phyloP scores from a whole-genome alignment of 2,329 filamentous ascomycete species.

The Onygenales sp. region DNA sequence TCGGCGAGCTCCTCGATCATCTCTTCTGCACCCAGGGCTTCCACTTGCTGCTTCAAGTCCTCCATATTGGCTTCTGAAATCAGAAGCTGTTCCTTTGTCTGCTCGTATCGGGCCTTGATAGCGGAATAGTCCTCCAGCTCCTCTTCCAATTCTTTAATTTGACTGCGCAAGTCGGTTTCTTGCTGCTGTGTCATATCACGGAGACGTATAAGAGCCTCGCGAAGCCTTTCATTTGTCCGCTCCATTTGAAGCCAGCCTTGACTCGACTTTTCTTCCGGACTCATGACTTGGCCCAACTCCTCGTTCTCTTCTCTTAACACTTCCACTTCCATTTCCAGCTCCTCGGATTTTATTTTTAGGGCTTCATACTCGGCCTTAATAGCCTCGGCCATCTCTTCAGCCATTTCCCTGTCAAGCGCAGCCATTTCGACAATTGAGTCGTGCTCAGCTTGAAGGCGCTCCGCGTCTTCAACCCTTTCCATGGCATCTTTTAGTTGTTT shows the following conservation, averaged over 20 bases:
- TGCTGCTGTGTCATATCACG: constrained; percentile 81
- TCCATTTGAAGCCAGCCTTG: constrained; percentile 89
- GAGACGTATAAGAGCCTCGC: constrained; percentile 73
- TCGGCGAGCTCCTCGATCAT: constrained; percentile 90
- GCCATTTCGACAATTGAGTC: constrained; percentile 79
- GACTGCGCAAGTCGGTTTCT: constrained; percentile 66
- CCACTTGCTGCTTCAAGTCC: constrained; percentile 82
- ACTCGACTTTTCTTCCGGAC: constrained; percentile 75
- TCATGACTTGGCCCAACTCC: constrained; percentile 75
- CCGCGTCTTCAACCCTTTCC: constrained; percentile 57
- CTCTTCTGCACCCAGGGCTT: constrained; percentile 80
- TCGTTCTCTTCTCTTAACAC: constrained; percentile 79
- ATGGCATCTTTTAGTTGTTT: constrained; percentile 71
- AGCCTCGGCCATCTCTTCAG: constrained; percentile 81
- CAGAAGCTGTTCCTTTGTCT: constrained; percentile 62
- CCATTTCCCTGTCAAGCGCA: constrained; percentile 87
- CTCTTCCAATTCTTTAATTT: constrained; percentile 64
- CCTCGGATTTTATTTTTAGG: constrained; percentile 66
- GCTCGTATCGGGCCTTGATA: constrained; percentile 60
- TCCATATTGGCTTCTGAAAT: constrained; percentile 67
- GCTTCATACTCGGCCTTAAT: constrained; percentile 71
- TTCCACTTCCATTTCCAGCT: constrained; percentile 79
- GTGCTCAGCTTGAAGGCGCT: constrained; percentile 69
- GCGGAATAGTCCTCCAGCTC: constrained; percentile 59
- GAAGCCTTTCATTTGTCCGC: constrained; percentile 75